These are phyloP conservation scores for Penicillium silybi DNA, from an alignment of 495 filamentous ascomycete genomes.

Conservation along the genomic window DNA sequence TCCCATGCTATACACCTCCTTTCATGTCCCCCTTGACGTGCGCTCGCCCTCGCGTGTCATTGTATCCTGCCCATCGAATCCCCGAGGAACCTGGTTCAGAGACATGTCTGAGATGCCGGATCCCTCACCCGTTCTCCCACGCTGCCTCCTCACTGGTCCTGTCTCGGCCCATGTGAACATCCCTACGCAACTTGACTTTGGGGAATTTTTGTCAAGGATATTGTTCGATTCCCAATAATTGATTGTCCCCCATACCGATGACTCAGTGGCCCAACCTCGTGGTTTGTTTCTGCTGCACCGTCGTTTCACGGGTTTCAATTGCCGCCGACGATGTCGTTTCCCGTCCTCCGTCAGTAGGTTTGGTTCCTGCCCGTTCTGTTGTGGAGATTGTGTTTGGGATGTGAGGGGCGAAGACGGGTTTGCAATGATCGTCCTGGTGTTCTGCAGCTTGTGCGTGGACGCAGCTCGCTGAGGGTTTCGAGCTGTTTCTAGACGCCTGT, in stretches of 20 bases:
- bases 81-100: neutral
- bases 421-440: neutral
- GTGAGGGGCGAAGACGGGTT: neutral
- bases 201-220: too few species aligned
- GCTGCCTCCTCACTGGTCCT: neutral
- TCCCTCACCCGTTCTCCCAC: neutral
- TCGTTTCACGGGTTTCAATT: constrained; percentile 5
- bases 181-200: neutral
- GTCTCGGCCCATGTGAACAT: constrained; percentile 1
- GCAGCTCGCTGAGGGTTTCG: neutral
- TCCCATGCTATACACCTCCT: constrained; percentile 5
- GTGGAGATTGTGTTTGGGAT: neutral
- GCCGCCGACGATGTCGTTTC: neutral
- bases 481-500: neutral
- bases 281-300: neutral
- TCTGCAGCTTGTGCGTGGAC: neutral
- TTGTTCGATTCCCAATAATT: neutral
- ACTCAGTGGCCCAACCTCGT: neutral
- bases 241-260: neutral
- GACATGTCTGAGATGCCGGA: constrained; percentile 1
- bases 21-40: neutral
- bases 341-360: too few species aligned
- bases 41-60: neutral
- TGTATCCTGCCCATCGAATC: neutral
- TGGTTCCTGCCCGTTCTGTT: neutral